A percentile compares a stretch with the other conserved stretches of the same genome.
phyloP scores from a whole-genome alignment of 2,329 filamentous ascomycete species.

The Mollisiaceae sp. region DNA sequence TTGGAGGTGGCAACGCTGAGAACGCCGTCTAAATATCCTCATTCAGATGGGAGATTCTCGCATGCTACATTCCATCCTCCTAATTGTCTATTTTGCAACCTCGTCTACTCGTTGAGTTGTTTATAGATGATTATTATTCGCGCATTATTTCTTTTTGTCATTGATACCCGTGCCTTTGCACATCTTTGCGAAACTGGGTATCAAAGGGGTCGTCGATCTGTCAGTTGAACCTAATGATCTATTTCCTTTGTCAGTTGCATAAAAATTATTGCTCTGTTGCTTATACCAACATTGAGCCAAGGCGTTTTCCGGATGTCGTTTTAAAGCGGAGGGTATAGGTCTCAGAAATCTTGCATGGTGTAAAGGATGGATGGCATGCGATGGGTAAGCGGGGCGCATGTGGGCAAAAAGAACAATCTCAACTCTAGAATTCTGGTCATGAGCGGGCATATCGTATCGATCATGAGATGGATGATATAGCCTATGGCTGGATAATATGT shows the following conservation, averaged over 20 bases:
- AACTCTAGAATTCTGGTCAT: conserved; percentile 30
- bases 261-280: conserved; percentile 38
- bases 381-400: conserved; percentile 8
- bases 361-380: conserved; percentile 12
- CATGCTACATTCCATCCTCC: conserved; percentile 18
- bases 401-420: conserved; percentile 37
- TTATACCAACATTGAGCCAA: conserved; percentile 40
- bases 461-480: conserved; percentile 6
- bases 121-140: conserved; percentile 26
- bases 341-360: conserved; percentile 13
- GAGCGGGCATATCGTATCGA: neutral
- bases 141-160: conserved; percentile 35
- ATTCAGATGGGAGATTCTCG: conserved; percentile 23
- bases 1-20: conserved; percentile 60
- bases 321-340: conserved; percentile 10
- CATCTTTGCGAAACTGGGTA: conserved; percentile 38
- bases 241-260: conserved; percentile 25
- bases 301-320: conserved; percentile 28
- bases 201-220: conserved; percentile 22
- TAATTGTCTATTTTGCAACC: conserved; percentile 28
- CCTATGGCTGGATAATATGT: conserved; percentile 4
- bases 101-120: conserved; percentile 16
- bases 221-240: conserved; percentile 8
- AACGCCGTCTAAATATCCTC: conserved; percentile 24
- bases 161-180: conserved; percentile 42